Evolutionary conservation across 345 rosid species (phyloP), one percentile per base, ranked within the genome.

Genomic region (Arabidopsis arenosa): DNA sequence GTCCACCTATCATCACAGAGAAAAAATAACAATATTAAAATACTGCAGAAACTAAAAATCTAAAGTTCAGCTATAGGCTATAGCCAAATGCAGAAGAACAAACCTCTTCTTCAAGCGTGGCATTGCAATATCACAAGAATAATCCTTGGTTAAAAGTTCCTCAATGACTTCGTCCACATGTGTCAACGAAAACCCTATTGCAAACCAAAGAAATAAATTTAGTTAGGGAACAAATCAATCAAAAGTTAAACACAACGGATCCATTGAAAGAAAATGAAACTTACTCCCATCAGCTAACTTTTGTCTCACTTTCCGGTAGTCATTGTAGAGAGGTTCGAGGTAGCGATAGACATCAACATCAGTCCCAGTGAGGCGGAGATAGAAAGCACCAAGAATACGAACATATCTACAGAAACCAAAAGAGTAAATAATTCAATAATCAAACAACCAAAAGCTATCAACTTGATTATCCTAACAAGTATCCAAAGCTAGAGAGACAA

Each of bases 101-200:
- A 73, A 89, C 97, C 98, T 86, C 85, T 84, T 95, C 83, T 90
- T 95, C 74, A 92, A 83, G 11, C 98, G 91, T 0, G 97, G 97
- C 80, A 95, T 9, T 52, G 96, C 98, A 56, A 92, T 80, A 71
- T 95, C 96, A 80, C 97, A 95, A 9, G 98, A 86, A 75, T 89
- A 95, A 80, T 92, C 98, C 73, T 62, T 86, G 3, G 97, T 89
- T 36, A 95, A 66, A 60, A 92, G 93, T 44, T 95, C 97, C 68
- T 95, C 94, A 12, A 95, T 88, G 63, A 90, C 82, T 84, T 93
- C 94, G 61, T 93, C 99, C 72, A 95, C 93, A 41, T 90, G 98
- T 0, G 88, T 83, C 83, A 93, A 80, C 18, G 79, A 26, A 74
- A 83, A 92, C 47, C 71, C 97, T 93, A 79, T 30, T 41, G 30